Base-by-base conservation (phyloP, 2,329 filamentous ascomycete genomes). In the Colletotrichum lupini region DNA sequence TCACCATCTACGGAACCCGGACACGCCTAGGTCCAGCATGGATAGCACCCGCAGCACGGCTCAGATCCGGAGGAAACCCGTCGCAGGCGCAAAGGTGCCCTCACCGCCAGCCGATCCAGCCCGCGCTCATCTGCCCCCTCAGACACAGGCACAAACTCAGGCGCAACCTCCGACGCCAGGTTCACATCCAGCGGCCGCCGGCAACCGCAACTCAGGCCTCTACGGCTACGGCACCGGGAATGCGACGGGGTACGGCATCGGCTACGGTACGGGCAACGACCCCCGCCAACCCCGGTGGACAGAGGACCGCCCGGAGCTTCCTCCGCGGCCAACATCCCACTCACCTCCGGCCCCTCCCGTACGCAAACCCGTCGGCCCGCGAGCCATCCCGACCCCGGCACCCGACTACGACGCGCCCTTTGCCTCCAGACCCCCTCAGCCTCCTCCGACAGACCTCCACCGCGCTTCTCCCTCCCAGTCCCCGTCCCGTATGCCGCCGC, bases 31-130 rank as follows among this genome's bases (percentile, higher is more conserved):
- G 59, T 83, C 85, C 35, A 87, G 87, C 75, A 81, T 83, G 63
- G 86, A 87, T 66, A 85, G 83, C 74, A 77, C 81, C 19, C 82
- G 81, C 59, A 80, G 80, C 61, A 79, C 79, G 35, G 86, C 87
- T 28, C 81, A 79, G 24, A 90, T 91, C 58, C 84, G 82, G 42
- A 82, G 89, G 74, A 91, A 90, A 76, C 89, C 89, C 1, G 69
- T 91, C 26, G 76, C 81, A 30, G 78, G 76, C 12, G 75, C 78
- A 77, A 81, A n/a, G 75, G 71, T 58, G 66, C 76, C 26, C 49
- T 75, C 42, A 42, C 69, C 61, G 28, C 63, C 35, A 56, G 42
- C 60, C 64, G 61, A 71, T 24, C 37, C 70, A 42, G 28, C 67
- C 53, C 62, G 71, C 42, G 30, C 71, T 52, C 58, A 67, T 35